phyloP scores from a whole-genome alignment of 2,329 filamentous ascomycete species.

The Paradendryphiella salina region DNA sequence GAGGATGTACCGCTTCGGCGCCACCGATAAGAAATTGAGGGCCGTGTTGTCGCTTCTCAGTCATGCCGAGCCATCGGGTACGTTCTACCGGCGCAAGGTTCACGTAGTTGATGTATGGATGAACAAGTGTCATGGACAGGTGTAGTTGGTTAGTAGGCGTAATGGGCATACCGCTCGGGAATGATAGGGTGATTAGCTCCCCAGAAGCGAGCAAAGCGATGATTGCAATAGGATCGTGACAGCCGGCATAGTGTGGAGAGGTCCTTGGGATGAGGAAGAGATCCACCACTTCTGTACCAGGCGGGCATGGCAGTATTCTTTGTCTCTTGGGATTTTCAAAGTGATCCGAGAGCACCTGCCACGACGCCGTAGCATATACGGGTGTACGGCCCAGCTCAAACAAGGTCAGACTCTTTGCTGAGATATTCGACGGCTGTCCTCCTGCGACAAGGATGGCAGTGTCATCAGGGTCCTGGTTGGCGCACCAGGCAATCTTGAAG shows the following conservation, averaged over 20 bases:
- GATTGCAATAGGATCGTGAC: constrained; percentile 87
- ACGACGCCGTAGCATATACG: constrained; percentile 86
- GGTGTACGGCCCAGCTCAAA: constrained; percentile 88
- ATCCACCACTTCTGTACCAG: constrained; percentile 74
- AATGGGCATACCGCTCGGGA: constrained; percentile 88
- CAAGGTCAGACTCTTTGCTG: constrained; percentile 79
- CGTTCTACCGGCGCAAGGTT: constrained; percentile 75
- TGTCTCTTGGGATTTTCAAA: constrained; percentile 75
- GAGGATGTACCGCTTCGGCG: constrained; percentile 67
- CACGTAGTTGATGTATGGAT: constrained; percentile 80
- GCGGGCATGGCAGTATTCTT: constrained; percentile 72
- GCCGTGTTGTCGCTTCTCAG: constrained; percentile 78
- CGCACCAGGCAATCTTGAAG: constrained; percentile 84
- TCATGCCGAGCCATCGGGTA: constrained; percentile 84
- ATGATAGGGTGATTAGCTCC: constrained; percentile 85
- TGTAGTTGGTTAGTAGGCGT: constrained; percentile 92
- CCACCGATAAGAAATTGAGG: constrained; percentile 80
- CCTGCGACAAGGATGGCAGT: constrained; percentile 86
- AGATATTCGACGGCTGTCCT: constrained; percentile 68
- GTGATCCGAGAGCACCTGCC: constrained; percentile 79
- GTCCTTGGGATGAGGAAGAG: constrained; percentile 81
- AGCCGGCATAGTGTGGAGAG: constrained; percentile 83
- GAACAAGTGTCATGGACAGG: constrained; percentile 81
- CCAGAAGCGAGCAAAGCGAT: constrained; percentile 80
- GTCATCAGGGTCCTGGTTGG: constrained; percentile 90